Conservation (phyloP, 371 early-diverging fungal species). For the Nematocida sp. region DNA sequence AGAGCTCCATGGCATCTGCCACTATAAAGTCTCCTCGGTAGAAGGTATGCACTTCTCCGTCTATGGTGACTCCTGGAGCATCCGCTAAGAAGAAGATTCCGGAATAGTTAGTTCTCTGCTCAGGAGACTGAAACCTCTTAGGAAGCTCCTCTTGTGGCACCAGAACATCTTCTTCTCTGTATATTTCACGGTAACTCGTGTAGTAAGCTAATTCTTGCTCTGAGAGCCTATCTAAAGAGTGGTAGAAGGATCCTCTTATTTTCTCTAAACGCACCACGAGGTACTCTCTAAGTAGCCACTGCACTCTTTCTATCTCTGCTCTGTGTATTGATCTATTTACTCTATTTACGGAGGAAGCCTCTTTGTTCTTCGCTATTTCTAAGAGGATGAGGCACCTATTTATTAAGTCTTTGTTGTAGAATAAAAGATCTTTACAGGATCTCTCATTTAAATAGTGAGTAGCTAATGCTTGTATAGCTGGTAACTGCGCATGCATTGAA, state of each 20-base stretch:
- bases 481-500: constrained; percentile 15
- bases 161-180: constrained; percentile 5
- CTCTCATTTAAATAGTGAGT: constrained; percentile 48
- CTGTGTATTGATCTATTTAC: constrained; percentile 25
- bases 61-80: constrained; percentile 22
- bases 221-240: neutral
- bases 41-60: constrained; percentile 11
- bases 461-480: constrained; percentile 25
- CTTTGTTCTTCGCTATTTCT: neutral
- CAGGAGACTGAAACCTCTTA: neutral
- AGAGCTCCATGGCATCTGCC: neutral
- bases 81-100: constrained; percentile 43
- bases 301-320: constrained; percentile 28
- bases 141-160: constrained; percentile 19
- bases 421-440: constrained; percentile 2
- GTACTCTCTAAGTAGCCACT: constrained; percentile 49
- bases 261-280: constrained; percentile 42
- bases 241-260: constrained; percentile 36
- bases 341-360: neutral
- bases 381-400: constrained; percentile 31
- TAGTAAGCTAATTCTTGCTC: constrained; percentile 16
- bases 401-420: constrained; percentile 42
- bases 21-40: constrained; percentile 44
- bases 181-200: neutral
- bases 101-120: neutral